Evolutionary conservation across 23 red algal species (phyloP), one percentile per base, ranked within the genome.

Genomic region (Porphyridium purpureum): DNA sequence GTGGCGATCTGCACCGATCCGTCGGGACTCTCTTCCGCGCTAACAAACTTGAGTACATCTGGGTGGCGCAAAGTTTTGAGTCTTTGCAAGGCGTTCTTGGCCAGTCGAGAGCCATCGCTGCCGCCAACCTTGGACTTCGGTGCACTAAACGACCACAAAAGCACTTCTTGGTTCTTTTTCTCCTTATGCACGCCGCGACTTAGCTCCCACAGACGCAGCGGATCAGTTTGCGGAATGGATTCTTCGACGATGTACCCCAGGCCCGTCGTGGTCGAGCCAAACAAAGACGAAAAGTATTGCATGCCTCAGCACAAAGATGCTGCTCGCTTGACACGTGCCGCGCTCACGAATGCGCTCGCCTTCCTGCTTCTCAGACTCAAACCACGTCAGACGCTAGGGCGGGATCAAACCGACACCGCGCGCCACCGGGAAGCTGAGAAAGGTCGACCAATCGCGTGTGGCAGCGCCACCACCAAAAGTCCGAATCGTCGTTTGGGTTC

Each of bases 41-140:
- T 61, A 27, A 86, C 25, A 71, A 68, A 98, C 32, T 67, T 64
- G 7, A 98, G 70, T 5, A 98, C 56, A 35, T 98, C 81, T 1
- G 90, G 90, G 47, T 98, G 90, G 30, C 79, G 52, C 15, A 98
- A 57, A 21, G 79, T 80, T 30, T 80, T 79, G 7, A 98, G 48
- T 29, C 65, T 74, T 44, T 17, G 38, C 11, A 44, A 44, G 17
- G 17, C 38, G 11, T 44, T 44, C 11, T 17, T 44, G 38, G 38
- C 38, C 38, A 44, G 11, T 44, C 38, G 38, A 17, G 17, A 44
- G 11, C 11, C 11, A 44, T 44, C 11, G 11, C 11, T 44, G 11
- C 38, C 38, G 38, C 38, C 38, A 44, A 44, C 11, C 38, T 44
- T 17, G 17, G 17, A 44, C 17, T 44, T 44, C 38, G 11, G 38